A percentile compares a stretch with the other conserved stretches of the same genome.
Evolutionary conservation across 768 basidiomycete genomes (phyloP).

Genomic region (Inosperma sp.): DNA sequence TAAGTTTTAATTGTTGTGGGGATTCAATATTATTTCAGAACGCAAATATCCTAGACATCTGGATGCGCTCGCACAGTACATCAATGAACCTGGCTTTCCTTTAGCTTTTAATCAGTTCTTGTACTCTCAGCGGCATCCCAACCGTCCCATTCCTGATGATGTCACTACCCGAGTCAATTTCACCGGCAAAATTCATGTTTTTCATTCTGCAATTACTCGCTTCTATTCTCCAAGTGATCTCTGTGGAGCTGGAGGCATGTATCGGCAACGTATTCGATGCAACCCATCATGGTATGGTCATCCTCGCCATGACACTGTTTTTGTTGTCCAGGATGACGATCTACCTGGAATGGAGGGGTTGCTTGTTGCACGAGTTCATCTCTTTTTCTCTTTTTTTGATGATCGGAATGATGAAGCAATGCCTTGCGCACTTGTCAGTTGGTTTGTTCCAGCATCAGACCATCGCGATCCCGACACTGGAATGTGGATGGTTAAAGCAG

Average conservation of each 20-base stretch:
- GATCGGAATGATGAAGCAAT: neutral
- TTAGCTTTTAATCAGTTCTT: constrained; percentile 14
- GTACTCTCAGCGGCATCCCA: constrained; percentile 14
- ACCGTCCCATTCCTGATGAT: neutral
- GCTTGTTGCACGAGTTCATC: constrained; percentile 21
- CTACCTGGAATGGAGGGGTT: constrained; percentile 26
- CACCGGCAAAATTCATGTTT: constrained; percentile 20
- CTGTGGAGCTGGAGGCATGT: constrained; percentile 27
- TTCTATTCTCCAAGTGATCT: constrained; percentile 31
- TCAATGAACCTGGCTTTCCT: constrained; percentile 15
- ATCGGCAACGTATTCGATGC: constrained; percentile 24
- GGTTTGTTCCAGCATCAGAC: constrained; percentile 18
- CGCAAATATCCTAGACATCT: constrained; percentile 18
- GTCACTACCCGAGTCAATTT: constrained; percentile 11
- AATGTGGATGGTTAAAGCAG: constrained; percentile 30
- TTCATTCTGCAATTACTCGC: constrained; percentile 24
- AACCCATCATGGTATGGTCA: constrained; percentile 21
- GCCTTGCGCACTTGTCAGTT: constrained; percentile 28
- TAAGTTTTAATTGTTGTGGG: neutral
- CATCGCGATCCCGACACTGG: constrained; percentile 25
- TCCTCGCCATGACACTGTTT: constrained; percentile 24
- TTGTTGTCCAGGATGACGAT: constrained; percentile 22
- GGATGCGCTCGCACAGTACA: constrained; percentile 10
- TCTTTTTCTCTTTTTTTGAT: constrained; percentile 30
- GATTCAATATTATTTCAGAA: constrained; percentile 6